Conservation (phyloP, 106 monocot genomes). For the Allium sativum region DNA sequence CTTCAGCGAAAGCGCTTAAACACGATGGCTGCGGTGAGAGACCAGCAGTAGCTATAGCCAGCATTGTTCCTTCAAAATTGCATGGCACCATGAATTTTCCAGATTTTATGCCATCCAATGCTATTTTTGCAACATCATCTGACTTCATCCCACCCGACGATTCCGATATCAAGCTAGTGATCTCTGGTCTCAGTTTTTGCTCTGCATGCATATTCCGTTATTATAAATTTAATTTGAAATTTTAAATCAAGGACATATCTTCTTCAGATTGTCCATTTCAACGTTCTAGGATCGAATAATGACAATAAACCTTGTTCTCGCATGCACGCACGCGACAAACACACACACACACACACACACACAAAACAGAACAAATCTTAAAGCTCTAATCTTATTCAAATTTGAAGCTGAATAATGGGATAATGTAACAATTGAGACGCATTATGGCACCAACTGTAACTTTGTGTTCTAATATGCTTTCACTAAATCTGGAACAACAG, state of each 20-base stretch:
- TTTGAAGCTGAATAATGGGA: neutral
- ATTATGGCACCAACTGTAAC: too few relatives aligned
- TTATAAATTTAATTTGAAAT: neutral
- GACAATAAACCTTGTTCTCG: neutral
- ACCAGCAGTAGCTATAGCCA: conserved; percentile 46
- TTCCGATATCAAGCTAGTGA: conserved; percentile 25
- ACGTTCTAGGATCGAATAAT: neutral
- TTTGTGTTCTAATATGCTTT: too few relatives aligned
- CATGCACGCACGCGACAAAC: too few relatives aligned
- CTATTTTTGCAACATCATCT: conserved; percentile 44
- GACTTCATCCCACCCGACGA: conserved; percentile 39
- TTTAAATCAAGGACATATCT: neutral
- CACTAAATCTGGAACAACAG: too few relatives aligned
- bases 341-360: neutral
- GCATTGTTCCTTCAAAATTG: conserved; percentile 49
- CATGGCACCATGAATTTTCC: conserved; percentile 44
- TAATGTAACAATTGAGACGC: too few relatives aligned
- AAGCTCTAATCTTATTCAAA: neutral
- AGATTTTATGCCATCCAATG: conserved; percentile 44
- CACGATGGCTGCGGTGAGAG: conserved; percentile 52
- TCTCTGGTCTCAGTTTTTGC: conserved; percentile 35
- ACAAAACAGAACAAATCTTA: neutral
- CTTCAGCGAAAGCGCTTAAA: conserved; percentile 37
- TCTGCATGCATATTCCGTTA: conserved; percentile 17
- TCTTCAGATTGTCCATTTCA: neutral